Conservation (phyloP, 208 protist genomes). For the Novymonas esmeraldas region DNA sequence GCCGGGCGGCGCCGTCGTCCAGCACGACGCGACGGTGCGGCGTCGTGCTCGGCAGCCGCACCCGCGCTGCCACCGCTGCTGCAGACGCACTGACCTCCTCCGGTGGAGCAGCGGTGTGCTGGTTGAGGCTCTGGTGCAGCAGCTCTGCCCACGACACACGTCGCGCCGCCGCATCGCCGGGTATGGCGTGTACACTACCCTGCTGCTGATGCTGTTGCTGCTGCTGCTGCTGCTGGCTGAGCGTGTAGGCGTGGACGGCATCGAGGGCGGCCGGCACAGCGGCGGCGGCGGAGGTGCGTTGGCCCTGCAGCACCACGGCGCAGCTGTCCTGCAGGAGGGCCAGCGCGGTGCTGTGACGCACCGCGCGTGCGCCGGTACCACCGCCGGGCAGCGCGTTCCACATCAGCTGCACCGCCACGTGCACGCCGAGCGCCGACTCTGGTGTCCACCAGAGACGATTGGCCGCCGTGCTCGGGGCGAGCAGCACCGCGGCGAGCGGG, state of each 20-base stretch:
- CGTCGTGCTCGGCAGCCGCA: conserved; percentile 1
- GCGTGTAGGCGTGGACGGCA: conserved; percentile 25
- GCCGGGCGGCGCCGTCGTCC: conserved; percentile 17
- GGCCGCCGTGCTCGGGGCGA: conserved; percentile 21
- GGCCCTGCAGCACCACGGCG: background rate
- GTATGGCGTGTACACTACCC: background rate
- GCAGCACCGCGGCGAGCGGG: conserved; percentile 17
- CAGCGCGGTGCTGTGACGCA: conserved; percentile 24
- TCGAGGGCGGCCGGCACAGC: conserved; percentile 10
- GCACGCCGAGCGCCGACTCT: conserved; percentile 11
- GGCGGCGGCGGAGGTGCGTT: background rate
- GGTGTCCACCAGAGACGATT: conserved; percentile 30
- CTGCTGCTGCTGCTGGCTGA: conserved; percentile 9
- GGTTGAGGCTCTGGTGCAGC: conserved; percentile 26
- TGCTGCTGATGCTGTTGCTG: no score
- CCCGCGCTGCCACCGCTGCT: background rate
- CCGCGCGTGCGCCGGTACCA: background rate
- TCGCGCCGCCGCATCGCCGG: background rate
- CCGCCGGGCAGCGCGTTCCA: conserved; percentile 15
- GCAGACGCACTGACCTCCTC: conserved; percentile 13
- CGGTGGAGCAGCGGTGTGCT: conserved; percentile 14
- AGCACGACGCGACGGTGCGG: conserved; percentile 18
- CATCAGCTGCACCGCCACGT: conserved; percentile 26
- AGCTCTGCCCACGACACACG: conserved; percentile 11
- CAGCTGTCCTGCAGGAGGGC: conserved; percentile 26